Percentiles rank a stretch among this genome's conserved stretches.
Conservation (phyloP, 164 flowering plant genomes). For the Sextonia rubra region DNA sequence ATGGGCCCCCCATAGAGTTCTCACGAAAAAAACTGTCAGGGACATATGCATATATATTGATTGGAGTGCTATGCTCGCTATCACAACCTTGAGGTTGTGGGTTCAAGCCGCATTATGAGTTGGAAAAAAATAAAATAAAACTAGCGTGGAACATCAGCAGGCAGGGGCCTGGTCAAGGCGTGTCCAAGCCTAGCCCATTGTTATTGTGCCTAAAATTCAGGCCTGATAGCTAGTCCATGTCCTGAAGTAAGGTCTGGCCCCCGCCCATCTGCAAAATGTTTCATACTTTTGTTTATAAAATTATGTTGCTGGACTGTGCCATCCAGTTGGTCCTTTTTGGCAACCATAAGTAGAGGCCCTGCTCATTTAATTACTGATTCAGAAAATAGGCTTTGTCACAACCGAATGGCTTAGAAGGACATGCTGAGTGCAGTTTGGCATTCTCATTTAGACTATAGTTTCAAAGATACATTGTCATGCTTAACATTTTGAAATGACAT, state of each 20-base stretch:
- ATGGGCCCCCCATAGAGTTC: no score
- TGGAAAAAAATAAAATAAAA: no score
- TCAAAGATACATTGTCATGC: not conserved
- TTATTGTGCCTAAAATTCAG: no score
- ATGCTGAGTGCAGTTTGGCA: not conserved
- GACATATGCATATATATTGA: no score
- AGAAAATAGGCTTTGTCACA: not conserved
- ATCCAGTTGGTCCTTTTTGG: not conserved
- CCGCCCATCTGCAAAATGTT: no score
- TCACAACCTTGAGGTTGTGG: no score
- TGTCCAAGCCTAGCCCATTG: not conserved
- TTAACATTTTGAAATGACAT: not conserved
- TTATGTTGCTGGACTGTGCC: not conserved
- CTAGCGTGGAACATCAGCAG: not conserved
- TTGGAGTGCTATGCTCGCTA: not conserved
- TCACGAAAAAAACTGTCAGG: no score
- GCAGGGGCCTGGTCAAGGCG: not conserved
- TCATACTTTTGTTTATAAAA: no score
- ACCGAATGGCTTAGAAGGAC: not conserved
- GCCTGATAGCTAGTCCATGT: not conserved
- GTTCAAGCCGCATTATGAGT: no score
- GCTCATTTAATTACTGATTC: not conserved
- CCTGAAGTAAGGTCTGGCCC: not conserved
- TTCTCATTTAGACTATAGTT: not conserved
- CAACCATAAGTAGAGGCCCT: not conserved